A percentile compares a stretch with the other conserved stretches of the same genome.
Evolutionary conservation across 2,329 filamentous ascomycete species (phyloP).

Genomic region (Purpureocillium takamizusanense): DNA sequence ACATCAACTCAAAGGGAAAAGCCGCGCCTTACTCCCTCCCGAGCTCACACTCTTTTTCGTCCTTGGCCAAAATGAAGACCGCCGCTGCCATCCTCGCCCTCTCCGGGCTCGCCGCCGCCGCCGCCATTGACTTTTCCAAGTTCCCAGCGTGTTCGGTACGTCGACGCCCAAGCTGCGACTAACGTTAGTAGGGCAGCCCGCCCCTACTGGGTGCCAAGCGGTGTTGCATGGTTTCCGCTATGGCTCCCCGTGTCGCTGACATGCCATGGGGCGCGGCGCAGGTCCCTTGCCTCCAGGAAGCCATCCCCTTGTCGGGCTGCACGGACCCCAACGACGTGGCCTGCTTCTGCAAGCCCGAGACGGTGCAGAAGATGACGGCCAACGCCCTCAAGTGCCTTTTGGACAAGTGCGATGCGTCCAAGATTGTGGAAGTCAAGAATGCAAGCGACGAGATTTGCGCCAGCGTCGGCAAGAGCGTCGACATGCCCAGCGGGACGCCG

Average conservation of each 20-base stretch:
- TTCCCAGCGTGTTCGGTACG: constrained; percentile 32
- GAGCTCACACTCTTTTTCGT: not conserved
- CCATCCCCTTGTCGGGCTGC: constrained; percentile 27
- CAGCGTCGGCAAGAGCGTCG: constrained; percentile 4
- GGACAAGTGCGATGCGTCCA: constrained; percentile 20
- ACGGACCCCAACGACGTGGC: constrained; percentile 19
- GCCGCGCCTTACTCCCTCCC: not conserved
- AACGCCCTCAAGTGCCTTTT: constrained; percentile 22
- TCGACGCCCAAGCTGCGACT: no score
- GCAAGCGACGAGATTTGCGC: constrained; percentile 22
- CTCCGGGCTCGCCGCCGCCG: constrained; percentile 23
- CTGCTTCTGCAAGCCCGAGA: constrained; percentile 30
- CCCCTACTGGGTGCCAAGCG: no score
- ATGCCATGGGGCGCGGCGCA: constrained; percentile 6
- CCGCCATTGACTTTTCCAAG: constrained; percentile 26
- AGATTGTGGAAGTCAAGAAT: constrained; percentile 21
- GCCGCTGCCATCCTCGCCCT: constrained; percentile 20
- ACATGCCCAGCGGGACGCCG: no score
- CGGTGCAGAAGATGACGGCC: constrained; percentile 13
- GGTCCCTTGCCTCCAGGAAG: constrained; percentile 23
- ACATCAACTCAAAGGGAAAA: no score
- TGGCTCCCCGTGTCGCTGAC: constrained; percentile 1
- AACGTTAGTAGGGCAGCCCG: no score
- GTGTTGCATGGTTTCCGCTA: no score
- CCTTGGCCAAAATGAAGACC: constrained; percentile 29